Conservation (phyloP, 164 flowering plant species). For the Magnolia changhungtana region DNA sequence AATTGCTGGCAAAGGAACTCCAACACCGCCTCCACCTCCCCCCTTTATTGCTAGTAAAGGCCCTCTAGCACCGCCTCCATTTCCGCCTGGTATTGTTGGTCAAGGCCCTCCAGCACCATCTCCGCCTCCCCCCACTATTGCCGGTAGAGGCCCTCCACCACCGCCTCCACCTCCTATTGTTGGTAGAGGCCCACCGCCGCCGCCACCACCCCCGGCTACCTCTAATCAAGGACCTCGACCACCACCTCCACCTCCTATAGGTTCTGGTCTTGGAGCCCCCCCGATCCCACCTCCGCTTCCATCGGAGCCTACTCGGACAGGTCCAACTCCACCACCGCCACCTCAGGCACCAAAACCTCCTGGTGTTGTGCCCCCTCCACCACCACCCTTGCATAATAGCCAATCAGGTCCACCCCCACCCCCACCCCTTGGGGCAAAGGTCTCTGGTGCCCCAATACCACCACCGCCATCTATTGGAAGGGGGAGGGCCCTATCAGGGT, state of each 20-base stretch:
- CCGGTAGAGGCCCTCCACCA: slow-evolving; percentile 16
- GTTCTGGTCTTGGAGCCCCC: slow-evolving; percentile 18
- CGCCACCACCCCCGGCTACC: slow-evolving; percentile 9
- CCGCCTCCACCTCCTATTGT: slow-evolving; percentile 27
- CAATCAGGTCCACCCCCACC: slow-evolving; percentile 44
- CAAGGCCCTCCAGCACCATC: slow-evolving; percentile 26
- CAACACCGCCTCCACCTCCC: slow-evolving; percentile 22
- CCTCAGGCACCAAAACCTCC: slow-evolving; percentile 50
- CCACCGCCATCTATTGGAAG: slow-evolving; percentile 67
- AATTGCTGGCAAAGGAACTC: slow-evolving; percentile 6
- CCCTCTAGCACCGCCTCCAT: slow-evolving; percentile 40
- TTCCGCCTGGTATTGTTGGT: slow-evolving; percentile 11
- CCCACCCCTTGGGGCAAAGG: slow-evolving; percentile 50
- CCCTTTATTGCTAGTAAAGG: slow-evolving; percentile 9
- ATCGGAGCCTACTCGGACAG: slow-evolving; percentile 17
- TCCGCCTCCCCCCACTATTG: slow-evolving; percentile 19
- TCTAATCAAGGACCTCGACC: slow-evolving; percentile 18
- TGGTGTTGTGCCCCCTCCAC: slow-evolving; percentile 42
- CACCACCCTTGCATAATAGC: slow-evolving; percentile 26
- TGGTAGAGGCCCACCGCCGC: slow-evolving; percentile 30
- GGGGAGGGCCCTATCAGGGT: slow-evolving; percentile 47
- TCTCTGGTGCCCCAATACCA: slow-evolving; percentile 48
- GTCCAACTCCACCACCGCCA: slow-evolving; percentile 37
- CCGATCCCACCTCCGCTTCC: slow-evolving; percentile 41
- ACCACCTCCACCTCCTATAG: slow-evolving; percentile 28